Evolutionary conservation across 805 yeast genomes (phyloP), one percentile per base, ranked within the genome.

Genomic region (Cyberlindnera mycetangii): DNA sequence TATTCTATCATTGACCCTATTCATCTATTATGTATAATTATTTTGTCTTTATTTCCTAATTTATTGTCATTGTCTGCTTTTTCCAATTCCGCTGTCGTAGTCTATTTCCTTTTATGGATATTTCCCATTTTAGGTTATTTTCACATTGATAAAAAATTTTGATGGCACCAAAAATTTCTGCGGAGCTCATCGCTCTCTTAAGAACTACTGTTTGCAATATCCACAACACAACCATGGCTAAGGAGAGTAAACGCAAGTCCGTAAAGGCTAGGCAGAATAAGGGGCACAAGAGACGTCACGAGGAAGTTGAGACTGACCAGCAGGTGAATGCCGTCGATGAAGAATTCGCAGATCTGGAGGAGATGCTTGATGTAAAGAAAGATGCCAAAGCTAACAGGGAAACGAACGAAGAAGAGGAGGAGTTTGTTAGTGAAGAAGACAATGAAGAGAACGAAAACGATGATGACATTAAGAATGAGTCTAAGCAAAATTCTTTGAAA

Each of bases 281-380:
- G 60, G 51, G 46, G 21, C 45, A 43, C 45, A 70, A 54, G 39
- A 55, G 61, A 54, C 51, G 50, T 44, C 56, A 46, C 43, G 65
- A 64, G 42, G 67, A 64, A 44, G 50, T 44, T 37, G 64, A 59
- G 24, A 72, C 69, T 35, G 77, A 73, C 44, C 61, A 70, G 49
- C 60, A 72, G 43, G 76, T 78, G n/a, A 74, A 74, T 39, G 77
- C 76, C 53, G 62, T 78, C 25, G 83, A 79, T 62, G 71, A 71
- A 7, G 80, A 79, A 45, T 79, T 71, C 52, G 78, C 72, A 50
- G 85, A 78, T 50, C 79, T 79, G 37, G 78, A 81, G 2, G 72
- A 66, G 20, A 65, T 79, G 43, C 65, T 79, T 43, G 81, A 77
- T 5, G 71, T 75, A 16, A 76, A 69, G 51, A 64, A 59, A 60